Percentiles rank a stretch among this genome's conserved stretches.
Evolutionary conservation across 2,329 filamentous ascomycete species (phyloP).

Genomic region (Exophiala bonariae): DNA sequence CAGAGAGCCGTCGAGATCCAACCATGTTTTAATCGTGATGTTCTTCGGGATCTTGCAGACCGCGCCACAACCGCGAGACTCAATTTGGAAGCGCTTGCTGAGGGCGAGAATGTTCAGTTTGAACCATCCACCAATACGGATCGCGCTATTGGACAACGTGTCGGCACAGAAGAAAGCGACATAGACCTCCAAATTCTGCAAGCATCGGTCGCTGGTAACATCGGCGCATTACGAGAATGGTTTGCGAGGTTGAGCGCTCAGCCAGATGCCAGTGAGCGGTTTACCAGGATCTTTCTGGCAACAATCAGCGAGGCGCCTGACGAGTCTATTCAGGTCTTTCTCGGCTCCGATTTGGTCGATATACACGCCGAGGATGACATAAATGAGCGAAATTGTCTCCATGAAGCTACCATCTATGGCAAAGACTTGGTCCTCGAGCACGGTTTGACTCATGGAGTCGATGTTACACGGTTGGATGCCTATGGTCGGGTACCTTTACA

Average conservation of each 20-base stretch:
- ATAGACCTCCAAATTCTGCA: conserved; percentile 85
- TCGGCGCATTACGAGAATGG: conserved; percentile 75
- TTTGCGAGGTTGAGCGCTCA: conserved; percentile 67
- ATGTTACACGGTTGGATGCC: conserved; percentile 80
- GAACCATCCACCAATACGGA: conserved; percentile 53
- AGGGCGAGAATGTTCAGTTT: conserved; percentile 90
- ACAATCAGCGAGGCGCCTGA: conserved; percentile 83
- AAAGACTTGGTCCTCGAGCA: conserved; percentile 74
- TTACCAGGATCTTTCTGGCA: conserved; percentile 87
- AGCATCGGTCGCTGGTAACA: conserved; percentile 78
- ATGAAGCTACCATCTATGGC: conserved; percentile 94
- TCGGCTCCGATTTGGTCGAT: conserved; percentile 81
- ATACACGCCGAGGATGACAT: conserved; percentile 96
- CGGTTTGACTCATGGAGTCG: conserved; percentile 73
- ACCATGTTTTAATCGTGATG: conserved; percentile 95
- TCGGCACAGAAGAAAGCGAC: conserved; percentile 81
- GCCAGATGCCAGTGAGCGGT: conserved; percentile 67
- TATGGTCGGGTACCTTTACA: conserved; percentile 92
- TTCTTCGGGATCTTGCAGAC: conserved; percentile 94
- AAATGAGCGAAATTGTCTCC: conserved; percentile 93
- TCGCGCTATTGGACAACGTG: conserved; percentile 38
- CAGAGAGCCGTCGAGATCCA: conserved; percentile 96
- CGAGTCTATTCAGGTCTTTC: conserved; percentile 71
- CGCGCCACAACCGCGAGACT: conserved; percentile 95
- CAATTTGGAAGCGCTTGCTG: conserved; percentile 93